These are phyloP conservation scores for Saccharata proteae DNA, from an alignment of 2,329 filamentous ascomycete species.

Conservation along the genomic window DNA sequence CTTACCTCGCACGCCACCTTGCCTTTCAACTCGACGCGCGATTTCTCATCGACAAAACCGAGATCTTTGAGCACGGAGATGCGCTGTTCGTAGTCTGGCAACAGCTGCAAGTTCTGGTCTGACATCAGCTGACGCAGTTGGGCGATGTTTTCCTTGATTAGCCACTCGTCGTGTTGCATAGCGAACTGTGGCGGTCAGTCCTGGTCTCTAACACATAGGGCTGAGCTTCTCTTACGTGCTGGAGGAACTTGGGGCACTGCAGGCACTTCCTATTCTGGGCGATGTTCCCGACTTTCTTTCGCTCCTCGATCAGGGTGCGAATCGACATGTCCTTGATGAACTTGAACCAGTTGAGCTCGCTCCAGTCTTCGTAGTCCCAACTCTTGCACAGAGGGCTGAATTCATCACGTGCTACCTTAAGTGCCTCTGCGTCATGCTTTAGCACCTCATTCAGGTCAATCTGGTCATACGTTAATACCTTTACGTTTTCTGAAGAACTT, in stretches of 20 bases:
- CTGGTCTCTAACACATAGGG: neutral
- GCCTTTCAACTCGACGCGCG: constrained; percentile 87
- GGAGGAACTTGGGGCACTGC: constrained; percentile 65
- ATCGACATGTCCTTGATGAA: constrained; percentile 67
- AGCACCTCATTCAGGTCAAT: constrained; percentile 27
- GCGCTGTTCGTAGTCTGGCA: constrained; percentile 94
- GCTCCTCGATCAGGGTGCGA: constrained; percentile 65
- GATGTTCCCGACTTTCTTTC: constrained; percentile 49
- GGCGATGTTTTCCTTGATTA: constrained; percentile 86
- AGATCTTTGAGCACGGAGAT: constrained; percentile 86
- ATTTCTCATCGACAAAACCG: constrained; percentile 77
- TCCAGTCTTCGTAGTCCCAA: constrained; percentile 66
- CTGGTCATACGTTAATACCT: constrained; percentile 26
- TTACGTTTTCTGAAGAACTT: constrained; percentile 35
- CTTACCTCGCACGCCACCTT: constrained; percentile 85
- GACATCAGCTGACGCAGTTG: constrained; percentile 82
- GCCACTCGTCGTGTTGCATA: constrained; percentile 94
- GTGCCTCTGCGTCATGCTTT: constrained; percentile 32
- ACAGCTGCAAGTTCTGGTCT: constrained; percentile 87
- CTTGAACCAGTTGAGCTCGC: constrained; percentile 70
- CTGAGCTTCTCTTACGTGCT: constrained; percentile 55
- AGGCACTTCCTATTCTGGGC: constrained; percentile 56
- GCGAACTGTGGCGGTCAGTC: constrained; percentile 50
- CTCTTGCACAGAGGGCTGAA: constrained; percentile 56
- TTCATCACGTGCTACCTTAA: constrained; percentile 52